Evolutionary conservation across 305 asterid species (phyloP).

Genomic region (Fraxinus latifolia): DNA sequence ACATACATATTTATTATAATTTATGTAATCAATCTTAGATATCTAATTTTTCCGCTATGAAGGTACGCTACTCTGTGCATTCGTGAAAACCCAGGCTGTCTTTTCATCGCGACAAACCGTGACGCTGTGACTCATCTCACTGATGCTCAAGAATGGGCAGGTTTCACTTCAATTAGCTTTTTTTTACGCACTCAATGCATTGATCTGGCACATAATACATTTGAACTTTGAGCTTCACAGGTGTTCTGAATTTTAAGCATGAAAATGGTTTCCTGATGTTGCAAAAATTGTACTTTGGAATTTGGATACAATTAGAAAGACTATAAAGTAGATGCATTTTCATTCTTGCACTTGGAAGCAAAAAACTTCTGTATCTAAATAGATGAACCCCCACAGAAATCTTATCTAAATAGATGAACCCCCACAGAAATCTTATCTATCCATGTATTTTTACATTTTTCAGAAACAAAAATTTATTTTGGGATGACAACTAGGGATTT

Average conservation of each 20-base stretch:
- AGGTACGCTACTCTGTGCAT: conserved; percentile 96
- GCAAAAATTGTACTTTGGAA: background rate
- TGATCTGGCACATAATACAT: background rate
- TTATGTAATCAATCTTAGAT: background rate
- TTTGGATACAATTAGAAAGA: background rate
- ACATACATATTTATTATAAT: background rate
- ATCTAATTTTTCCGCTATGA: conserved; percentile 28
- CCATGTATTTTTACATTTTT: background rate
- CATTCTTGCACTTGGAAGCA: background rate
- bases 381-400: background rate
- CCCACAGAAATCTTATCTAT: background rate
- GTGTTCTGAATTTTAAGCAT: background rate
- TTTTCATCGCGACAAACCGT: conserved; percentile 92
- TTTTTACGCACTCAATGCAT: background rate
- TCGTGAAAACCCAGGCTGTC: conserved; percentile 95
- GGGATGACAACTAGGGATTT: background rate
- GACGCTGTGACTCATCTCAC: conserved; percentile 99
- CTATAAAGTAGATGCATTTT: background rate
- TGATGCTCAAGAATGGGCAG: conserved; percentile 99
- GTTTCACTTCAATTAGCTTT: conserved; percentile 28
- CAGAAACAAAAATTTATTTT: background rate
- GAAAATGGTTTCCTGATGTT: background rate
- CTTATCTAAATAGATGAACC: background rate
- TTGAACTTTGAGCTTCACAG: background rate
- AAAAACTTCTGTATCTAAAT: background rate